These are phyloP conservation scores for Tephrocybe rancida DNA, from an alignment of 768 basidiomycete genomes.

Conservation along the genomic window DNA sequence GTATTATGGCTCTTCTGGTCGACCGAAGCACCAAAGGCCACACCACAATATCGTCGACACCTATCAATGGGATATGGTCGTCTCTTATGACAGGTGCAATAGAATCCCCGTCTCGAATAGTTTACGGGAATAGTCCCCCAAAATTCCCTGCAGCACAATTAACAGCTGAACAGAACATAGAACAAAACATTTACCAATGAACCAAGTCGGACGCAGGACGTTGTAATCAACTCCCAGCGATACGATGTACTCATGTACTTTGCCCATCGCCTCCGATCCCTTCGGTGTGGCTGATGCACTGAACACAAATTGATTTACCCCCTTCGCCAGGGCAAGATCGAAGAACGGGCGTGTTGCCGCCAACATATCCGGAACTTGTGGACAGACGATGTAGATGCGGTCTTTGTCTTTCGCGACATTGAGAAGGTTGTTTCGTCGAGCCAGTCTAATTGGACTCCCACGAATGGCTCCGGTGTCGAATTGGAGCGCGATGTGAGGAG, in stretches of 20 bases:
- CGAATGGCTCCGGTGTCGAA: slow-evolving; percentile 22
- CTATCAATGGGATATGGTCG: slow-evolving; percentile 30
- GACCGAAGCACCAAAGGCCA: slow-evolving; percentile 28
- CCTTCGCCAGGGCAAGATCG: slow-evolving; percentile 28
- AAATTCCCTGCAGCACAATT: slow-evolving; percentile 11
- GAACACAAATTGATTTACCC: slow-evolving; percentile 34
- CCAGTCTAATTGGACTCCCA: slow-evolving; percentile 37
- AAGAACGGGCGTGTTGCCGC: slow-evolving; percentile 30
- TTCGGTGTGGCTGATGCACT: slow-evolving; percentile 23
- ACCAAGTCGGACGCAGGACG: slow-evolving; percentile 38
- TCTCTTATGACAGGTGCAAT: slow-evolving; percentile 28
- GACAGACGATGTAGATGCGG: slow-evolving; percentile 33
- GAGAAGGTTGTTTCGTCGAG: slow-evolving; percentile 31
- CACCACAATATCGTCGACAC: slow-evolving; percentile 33
- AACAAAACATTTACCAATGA: slow-evolving; percentile 27
- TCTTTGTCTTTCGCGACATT: slow-evolving; percentile 13
- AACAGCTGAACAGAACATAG: neutral
- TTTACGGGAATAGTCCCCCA: slow-evolving; percentile 12
- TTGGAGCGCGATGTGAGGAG: slow-evolving; percentile 31
- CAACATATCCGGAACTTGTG: slow-evolving; percentile 19
- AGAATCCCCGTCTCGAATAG: slow-evolving; percentile 24
- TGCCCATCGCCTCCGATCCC: slow-evolving; percentile 26
- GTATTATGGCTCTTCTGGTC: slow-evolving; percentile 23
- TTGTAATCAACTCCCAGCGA: slow-evolving; percentile 31
- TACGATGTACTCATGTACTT: slow-evolving; percentile 35